Conservation (phyloP, 1,284 basidiomycete genomes). For the Waitea zeae region DNA sequence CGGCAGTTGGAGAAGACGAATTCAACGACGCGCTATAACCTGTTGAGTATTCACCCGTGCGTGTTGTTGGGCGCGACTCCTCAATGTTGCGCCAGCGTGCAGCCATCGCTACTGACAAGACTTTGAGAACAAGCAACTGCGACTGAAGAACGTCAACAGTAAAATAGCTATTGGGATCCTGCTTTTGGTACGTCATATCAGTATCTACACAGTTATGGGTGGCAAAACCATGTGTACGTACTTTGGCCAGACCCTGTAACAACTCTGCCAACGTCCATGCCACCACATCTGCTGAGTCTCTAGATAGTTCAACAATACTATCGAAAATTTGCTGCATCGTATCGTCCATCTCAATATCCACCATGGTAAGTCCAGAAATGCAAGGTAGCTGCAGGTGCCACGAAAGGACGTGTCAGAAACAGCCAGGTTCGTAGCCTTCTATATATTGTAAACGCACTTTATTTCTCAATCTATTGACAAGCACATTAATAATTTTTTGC, state of each 20-base stretch:
- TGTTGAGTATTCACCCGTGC: constrained; percentile 16
- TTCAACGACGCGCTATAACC: too few species aligned
- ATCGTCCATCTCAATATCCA: constrained; percentile 57
- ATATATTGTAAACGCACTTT: too few species aligned
- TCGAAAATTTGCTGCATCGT: constrained; percentile 60
- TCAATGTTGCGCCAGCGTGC: constrained; percentile 50
- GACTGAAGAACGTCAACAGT: constrained; percentile 72
- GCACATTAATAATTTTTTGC: constrained; percentile 52
- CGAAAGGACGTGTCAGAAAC: background rate
- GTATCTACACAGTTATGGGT: background rate
- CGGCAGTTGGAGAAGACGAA: background rate
- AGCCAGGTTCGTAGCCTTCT: too few species aligned
- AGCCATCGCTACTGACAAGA: constrained; percentile 63
- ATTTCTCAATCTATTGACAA: constrained; percentile 56
- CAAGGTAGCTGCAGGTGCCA: constrained; percentile 50
- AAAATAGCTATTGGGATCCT: constrained; percentile 29
- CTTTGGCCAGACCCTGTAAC: constrained; percentile 64
- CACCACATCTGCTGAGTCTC: constrained; percentile 62
- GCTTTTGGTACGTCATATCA: constrained; percentile 18
- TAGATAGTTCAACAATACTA: constrained; percentile 62
- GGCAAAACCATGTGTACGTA: constrained; percentile 17
- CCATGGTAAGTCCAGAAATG: constrained; percentile 60
- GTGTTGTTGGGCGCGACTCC: constrained; percentile 21
- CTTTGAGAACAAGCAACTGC: constrained; percentile 78
- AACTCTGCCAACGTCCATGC: constrained; percentile 62